Percentiles rank a stretch among this genome's conserved stretches.
phyloP scores from a whole-genome alignment of 495 filamentous ascomycete genomes.

The Ramalina peruviana region DNA sequence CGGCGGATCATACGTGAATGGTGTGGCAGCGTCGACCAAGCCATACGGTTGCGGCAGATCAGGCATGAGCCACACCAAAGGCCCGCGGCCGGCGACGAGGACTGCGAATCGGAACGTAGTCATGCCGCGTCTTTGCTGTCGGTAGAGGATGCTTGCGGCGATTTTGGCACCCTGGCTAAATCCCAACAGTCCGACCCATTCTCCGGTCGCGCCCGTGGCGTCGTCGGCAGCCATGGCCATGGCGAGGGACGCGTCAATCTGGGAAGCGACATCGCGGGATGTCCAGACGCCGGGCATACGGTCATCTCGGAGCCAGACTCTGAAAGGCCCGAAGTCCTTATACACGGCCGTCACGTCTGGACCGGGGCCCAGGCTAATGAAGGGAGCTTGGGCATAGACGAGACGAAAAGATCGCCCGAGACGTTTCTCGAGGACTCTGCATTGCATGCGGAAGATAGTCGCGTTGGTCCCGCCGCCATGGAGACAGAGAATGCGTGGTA shows the following conservation, averaged over 20 bases:
- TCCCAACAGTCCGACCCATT: conserved; percentile 44
- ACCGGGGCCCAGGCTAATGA: conserved; percentile 16
- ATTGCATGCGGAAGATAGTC: conserved; percentile 20
- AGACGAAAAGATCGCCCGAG: conserved; percentile 18
- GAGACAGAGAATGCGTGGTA: conserved; percentile 25
- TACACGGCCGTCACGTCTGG: conserved; percentile 25
- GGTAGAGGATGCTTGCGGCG: conserved; percentile 25
- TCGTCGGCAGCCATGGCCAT: conserved; percentile 11
- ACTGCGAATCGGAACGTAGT: conserved; percentile 24
- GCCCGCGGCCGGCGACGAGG: conserved; percentile 40
- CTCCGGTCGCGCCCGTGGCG: conserved; percentile 19
- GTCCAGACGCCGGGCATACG: conserved; percentile 8
- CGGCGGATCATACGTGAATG: conserved; percentile 18
- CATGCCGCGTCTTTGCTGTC: conserved; percentile 12
- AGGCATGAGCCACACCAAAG: conserved; percentile 34
- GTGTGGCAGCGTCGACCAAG: conserved; percentile 20
- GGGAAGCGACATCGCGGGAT: conserved; percentile 12
- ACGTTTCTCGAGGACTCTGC: conserved; percentile 10
- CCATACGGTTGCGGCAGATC: conserved; percentile 5
- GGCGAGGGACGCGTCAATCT: conserved; percentile 13
- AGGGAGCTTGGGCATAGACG: conserved; percentile 23
- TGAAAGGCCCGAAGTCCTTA: conserved; percentile 9
- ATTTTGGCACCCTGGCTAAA: conserved; percentile 47
- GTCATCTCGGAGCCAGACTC: conserved; percentile 5
- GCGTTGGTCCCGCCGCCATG: conserved; percentile 24